Conservation (phyloP, 2,329 filamentous ascomycete genomes). For the Cryphonectria japonica region DNA sequence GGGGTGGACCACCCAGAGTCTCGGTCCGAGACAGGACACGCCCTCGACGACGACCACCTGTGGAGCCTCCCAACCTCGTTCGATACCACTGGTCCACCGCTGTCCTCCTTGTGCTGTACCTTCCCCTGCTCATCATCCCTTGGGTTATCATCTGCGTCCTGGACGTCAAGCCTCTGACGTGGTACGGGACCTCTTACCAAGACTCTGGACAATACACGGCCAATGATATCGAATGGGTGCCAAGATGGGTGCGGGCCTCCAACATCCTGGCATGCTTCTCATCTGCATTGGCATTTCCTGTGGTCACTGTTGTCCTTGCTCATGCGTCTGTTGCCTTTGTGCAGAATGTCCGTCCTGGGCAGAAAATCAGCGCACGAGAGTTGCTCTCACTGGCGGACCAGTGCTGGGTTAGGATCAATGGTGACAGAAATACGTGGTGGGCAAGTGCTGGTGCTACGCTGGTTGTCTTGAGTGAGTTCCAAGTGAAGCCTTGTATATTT, state of each 20-base stretch:
- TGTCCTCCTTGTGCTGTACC: constrained; percentile 4
- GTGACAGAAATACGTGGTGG: constrained; percentile 14
- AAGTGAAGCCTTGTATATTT: too few species aligned
- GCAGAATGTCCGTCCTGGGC: constrained; percentile 7
- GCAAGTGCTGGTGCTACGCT: constrained; percentile 14
- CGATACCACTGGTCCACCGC: constrained; percentile 16
- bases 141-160: constrained; percentile 13
- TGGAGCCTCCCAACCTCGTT: constrained; percentile 13
- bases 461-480: constrained; percentile 11
- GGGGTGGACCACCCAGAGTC: constrained; percentile 11
- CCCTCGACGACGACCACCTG: constrained; percentile 10
- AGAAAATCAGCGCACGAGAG: constrained; percentile 15
- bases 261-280: constrained; percentile 18
- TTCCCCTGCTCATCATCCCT: constrained; percentile 13
- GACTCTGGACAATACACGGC: constrained; percentile 7
- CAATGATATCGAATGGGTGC: constrained; percentile 14
- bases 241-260: constrained; percentile 11
- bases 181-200: constrained; percentile 5
- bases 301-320: constrained; percentile 7
- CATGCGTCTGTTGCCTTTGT: constrained; percentile 21
- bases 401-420: constrained; percentile 13
- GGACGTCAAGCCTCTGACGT: constrained; percentile 17
- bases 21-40: constrained; percentile 9
- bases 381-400: constrained; percentile 13
- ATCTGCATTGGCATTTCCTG: constrained; percentile 7